Evolutionary conservation across 192 early-diverging fungal genomes (phyloP).

Genomic region (Coemansia sp.): DNA sequence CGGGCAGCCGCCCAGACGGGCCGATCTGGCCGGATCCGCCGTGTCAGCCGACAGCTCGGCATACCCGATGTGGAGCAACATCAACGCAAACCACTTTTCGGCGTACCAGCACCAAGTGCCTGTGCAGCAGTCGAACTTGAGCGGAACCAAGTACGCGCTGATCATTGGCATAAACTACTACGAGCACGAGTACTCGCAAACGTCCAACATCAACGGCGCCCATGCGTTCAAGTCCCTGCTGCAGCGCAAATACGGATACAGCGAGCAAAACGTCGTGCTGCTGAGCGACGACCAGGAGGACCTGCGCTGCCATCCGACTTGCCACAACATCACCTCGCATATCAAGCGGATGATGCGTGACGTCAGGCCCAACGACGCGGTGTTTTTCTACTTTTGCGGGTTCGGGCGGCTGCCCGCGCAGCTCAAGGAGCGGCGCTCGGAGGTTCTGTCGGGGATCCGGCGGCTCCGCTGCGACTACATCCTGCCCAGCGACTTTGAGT

Average conservation of each 20-base stretch:
- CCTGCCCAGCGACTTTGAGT: conserved; percentile 70
- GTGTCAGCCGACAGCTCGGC: not conserved
- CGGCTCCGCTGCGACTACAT: conserved; percentile 67
- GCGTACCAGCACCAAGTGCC: conserved; percentile 40
- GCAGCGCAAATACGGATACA: conserved; percentile 56
- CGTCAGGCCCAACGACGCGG: conserved; percentile 66
- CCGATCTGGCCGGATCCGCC: not conserved
- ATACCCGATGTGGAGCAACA: conserved; percentile 9
- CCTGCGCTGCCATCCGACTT: conserved; percentile 44
- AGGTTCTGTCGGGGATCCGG: conserved; percentile 50
- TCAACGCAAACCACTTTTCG: conserved; percentile 21
- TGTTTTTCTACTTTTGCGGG: conserved; percentile 79
- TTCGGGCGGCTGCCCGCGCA: conserved; percentile 58
- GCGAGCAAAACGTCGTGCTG: conserved; percentile 57
- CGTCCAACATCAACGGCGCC: conserved; percentile 56
- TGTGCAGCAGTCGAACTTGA: conserved; percentile 29
- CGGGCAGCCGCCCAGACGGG: not conserved
- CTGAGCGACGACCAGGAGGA: conserved; percentile 70
- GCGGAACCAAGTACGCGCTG: conserved; percentile 52
- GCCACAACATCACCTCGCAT: conserved; percentile 58
- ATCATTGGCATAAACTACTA: conserved; percentile 62
- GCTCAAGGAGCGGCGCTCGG: conserved; percentile 18
- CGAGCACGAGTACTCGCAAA: conserved; percentile 49
- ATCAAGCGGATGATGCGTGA: conserved; percentile 69
- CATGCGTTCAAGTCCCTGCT: conserved; percentile 62